phyloP scores from a whole-genome alignment of 148 eudicot species.

The Nyssa sinensis region DNA sequence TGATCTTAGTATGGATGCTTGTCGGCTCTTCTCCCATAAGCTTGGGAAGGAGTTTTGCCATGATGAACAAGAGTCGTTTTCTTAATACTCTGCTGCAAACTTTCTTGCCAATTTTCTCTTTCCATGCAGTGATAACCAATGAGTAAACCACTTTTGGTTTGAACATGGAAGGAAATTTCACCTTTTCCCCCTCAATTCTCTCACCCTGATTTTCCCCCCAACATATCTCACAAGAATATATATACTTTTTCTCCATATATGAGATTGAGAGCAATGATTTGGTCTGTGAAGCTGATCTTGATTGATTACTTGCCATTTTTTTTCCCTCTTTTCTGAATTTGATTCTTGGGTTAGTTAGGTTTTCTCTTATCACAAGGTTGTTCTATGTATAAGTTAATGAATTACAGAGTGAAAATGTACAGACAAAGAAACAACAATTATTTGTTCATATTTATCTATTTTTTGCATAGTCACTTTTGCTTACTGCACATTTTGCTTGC shows the following conservation, averaged over 20 bases:
- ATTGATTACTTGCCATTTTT: background rate
- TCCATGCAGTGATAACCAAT: conserved; percentile 48
- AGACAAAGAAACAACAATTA: too few species aligned
- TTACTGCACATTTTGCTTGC: too few species aligned
- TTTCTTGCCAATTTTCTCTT: background rate
- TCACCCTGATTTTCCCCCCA: background rate
- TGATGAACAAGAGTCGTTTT: conserved; percentile 51
- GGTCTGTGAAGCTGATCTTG: conserved; percentile 13
- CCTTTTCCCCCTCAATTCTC: background rate
- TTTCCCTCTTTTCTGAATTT: background rate
- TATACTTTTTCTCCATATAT: background rate
- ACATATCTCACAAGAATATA: background rate
- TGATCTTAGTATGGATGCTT: conserved; percentile 95
- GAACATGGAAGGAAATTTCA: conserved; percentile 34
- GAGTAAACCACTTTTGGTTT: conserved; percentile 32
- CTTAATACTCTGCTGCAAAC: conserved; percentile 16
- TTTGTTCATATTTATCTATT: too few species aligned
- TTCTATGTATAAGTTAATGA: too few species aligned
- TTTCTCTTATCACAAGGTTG: too few species aligned
- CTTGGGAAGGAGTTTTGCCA: conserved; percentile 73
- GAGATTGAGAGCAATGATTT: conserved; percentile 7
- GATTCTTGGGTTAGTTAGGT: conserved; percentile 17
- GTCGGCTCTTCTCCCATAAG: conserved; percentile 69
- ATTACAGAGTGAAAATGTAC: too few species aligned
- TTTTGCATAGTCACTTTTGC: too few species aligned